Conservation (phyloP, 768 basidiomycete species). For the Panellus pusillus region DNA sequence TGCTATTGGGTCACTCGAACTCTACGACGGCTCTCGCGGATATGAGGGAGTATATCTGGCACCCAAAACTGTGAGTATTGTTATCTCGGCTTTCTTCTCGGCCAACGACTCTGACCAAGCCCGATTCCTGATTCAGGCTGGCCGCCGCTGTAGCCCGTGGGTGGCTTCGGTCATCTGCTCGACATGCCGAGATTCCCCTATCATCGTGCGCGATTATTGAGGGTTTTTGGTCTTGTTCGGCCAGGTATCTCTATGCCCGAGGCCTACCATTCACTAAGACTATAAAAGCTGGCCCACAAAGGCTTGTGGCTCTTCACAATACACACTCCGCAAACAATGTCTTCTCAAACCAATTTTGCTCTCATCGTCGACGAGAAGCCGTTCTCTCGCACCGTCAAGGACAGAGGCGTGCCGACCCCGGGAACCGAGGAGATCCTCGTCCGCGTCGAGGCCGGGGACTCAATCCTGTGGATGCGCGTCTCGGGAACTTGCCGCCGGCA, state of each 20-base stretch:
- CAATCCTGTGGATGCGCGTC: slow-evolving; percentile 39
- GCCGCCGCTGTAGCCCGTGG: no score
- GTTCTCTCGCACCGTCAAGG: slow-evolving; percentile 6
- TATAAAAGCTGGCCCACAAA: background rate
- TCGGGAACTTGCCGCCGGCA: background rate
- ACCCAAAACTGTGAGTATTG: no score
- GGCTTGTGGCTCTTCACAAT: background rate
- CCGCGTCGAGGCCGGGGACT: slow-evolving; percentile 45
- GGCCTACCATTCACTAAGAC: background rate
- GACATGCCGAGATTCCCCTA: no score
- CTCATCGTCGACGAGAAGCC: slow-evolving; percentile 1
- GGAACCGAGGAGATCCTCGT: slow-evolving; percentile 50
- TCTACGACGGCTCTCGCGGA: no score
- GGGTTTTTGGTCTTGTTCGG: background rate
- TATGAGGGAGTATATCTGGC: no score
- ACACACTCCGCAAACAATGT: background rate
- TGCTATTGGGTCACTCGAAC: no score
- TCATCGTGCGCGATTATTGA: background rate
- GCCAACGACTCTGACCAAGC: background rate
- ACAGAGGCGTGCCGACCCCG: slow-evolving; percentile 38
- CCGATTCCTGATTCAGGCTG: background rate
- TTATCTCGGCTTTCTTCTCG: no score
- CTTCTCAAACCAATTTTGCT: slow-evolving; percentile 6
- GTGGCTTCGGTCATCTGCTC: no score
- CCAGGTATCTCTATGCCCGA: background rate